Evolutionary conservation across 345 rosid genomes (phyloP).

Genomic region (Eucalyptus marginata): DNA sequence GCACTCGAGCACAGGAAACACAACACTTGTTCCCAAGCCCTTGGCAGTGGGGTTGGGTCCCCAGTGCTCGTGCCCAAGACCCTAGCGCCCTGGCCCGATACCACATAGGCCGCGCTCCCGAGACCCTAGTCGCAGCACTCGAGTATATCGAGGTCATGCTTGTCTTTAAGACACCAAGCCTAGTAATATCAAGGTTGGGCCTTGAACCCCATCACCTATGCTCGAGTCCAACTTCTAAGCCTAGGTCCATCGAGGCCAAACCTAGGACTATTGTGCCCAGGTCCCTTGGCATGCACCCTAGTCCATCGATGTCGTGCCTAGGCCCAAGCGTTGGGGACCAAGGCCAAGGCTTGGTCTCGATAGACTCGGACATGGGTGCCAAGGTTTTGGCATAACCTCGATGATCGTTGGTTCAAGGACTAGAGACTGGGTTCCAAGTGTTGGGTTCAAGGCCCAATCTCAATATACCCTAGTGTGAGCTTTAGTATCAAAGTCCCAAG

Average conservation of each 20-base stretch:
- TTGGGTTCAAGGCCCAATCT: rapidly evolving
- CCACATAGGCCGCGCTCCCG: background rate
- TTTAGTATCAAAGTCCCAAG: no score
- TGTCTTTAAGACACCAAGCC: rapidly evolving
- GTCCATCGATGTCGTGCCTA: background rate
- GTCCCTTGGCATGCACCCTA: rapidly evolving
- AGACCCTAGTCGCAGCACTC: rapidly evolving
- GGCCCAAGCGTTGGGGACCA: background rate
- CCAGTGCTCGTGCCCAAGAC: rapidly evolving
- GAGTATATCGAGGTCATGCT: background rate
- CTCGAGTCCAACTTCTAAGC: background rate
- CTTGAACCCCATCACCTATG: background rate
- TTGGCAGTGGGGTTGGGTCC: no score
- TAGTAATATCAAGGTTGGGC: background rate
- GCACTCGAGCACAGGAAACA: no score
- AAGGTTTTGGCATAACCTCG: rapidly evolving
- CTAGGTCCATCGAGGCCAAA: rapidly evolving
- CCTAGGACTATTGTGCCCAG: background rate
- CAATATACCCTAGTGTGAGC: no score
- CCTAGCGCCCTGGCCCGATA: rapidly evolving
- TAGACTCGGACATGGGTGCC: background rate
- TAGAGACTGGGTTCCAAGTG: no score
- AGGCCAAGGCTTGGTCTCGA: background rate
- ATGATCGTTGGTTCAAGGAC: no score
- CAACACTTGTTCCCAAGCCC: rapidly evolving